phyloP scores from a whole-genome alignment of 2,329 filamentous ascomycete species.

The Penicillium sp. region DNA sequence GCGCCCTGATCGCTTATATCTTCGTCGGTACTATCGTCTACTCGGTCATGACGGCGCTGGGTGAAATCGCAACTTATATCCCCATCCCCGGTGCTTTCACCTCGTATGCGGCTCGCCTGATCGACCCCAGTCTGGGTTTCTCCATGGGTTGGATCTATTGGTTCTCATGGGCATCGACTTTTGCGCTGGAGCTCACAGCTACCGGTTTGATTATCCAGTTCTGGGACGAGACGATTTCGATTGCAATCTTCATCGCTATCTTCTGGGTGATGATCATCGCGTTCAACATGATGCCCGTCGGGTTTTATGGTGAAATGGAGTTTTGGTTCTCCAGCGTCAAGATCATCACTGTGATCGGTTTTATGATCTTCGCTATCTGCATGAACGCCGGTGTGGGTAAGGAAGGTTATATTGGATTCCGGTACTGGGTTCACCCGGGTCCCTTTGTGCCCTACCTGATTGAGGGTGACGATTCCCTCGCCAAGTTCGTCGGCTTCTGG shows the following conservation, averaged over 20 bases:
- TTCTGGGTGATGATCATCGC: slow-evolving; percentile 74
- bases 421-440: slow-evolving; percentile 72
- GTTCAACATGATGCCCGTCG: slow-evolving; percentile 73
- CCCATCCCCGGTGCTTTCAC: slow-evolving; percentile 79
- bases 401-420: slow-evolving; percentile 75
- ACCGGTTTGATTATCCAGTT: slow-evolving; percentile 77
- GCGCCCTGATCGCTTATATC: slow-evolving; percentile 69
- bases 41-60: slow-evolving; percentile 71
- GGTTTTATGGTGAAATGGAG: slow-evolving; percentile 76
- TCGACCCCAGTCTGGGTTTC: slow-evolving; percentile 74
- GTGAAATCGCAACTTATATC: slow-evolving; percentile 77
- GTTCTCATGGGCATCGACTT: slow-evolving; percentile 77
- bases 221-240: slow-evolving; percentile 67
- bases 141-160: slow-evolving; percentile 84
- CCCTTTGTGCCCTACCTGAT: slow-evolving; percentile 69
- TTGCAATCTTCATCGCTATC: slow-evolving; percentile 73
- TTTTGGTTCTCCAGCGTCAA: slow-evolving; percentile 81
- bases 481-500: slow-evolving; percentile 68
- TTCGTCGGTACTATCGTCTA: slow-evolving; percentile 75
- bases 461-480: slow-evolving; percentile 61
- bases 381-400: slow-evolving; percentile 73
- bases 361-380: slow-evolving; percentile 77
- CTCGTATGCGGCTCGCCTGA: slow-evolving; percentile 74
- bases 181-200: slow-evolving; percentile 73
- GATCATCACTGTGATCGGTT: slow-evolving; percentile 74